Percentiles rank a stretch among this genome's conserved stretches.
Conservation (phyloP, 2,329 filamentous ascomycete genomes). For the Aspergillus sp. region DNA sequence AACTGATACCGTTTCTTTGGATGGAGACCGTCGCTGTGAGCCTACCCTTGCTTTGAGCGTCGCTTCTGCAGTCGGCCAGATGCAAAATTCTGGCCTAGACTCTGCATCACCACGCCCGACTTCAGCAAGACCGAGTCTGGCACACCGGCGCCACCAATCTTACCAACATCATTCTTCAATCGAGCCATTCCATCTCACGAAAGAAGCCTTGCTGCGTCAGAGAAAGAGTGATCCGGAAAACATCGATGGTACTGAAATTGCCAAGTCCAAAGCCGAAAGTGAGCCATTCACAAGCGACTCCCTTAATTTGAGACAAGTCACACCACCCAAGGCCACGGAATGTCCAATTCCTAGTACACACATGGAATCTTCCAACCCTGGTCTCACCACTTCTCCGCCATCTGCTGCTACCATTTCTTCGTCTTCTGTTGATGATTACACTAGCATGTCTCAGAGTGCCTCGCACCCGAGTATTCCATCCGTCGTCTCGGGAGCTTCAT, state of each 20-base stretch:
- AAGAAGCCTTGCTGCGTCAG: constrained; percentile 30
- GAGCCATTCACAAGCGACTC: constrained; percentile 19
- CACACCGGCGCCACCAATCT: constrained; percentile 32
- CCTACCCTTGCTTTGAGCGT: constrained; percentile 42
- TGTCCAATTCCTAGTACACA: constrained; percentile 6
- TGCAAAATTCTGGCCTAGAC: constrained; percentile 35
- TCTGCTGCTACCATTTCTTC: constrained; percentile 45
- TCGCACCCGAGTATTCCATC: constrained; percentile 45
- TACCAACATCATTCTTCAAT: constrained; percentile 28
- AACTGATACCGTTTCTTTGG: constrained; percentile 30
- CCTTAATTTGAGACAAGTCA: constrained; percentile 11
- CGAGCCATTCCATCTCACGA: constrained; percentile 31
- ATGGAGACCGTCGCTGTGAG: constrained; percentile 32
- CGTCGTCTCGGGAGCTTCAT: constrained; percentile 42
- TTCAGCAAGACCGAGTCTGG: constrained; percentile 9
- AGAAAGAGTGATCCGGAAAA: constrained; percentile 18
- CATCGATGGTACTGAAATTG: constrained; percentile 6
- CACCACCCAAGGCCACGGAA: constrained; percentile 10
- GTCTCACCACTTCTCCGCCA: constrained; percentile 32
- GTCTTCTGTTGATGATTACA: constrained; percentile 41
- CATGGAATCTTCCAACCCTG: constrained; percentile 15
- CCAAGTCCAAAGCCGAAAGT: constrained; percentile 15
- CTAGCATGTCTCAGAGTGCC: constrained; percentile 43
- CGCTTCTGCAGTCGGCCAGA: constrained; percentile 39
- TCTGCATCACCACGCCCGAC: constrained; percentile 17